Evolutionary conservation across 495 filamentous ascomycete genomes (phyloP).

Genomic region (Penicillium diatomitis): DNA sequence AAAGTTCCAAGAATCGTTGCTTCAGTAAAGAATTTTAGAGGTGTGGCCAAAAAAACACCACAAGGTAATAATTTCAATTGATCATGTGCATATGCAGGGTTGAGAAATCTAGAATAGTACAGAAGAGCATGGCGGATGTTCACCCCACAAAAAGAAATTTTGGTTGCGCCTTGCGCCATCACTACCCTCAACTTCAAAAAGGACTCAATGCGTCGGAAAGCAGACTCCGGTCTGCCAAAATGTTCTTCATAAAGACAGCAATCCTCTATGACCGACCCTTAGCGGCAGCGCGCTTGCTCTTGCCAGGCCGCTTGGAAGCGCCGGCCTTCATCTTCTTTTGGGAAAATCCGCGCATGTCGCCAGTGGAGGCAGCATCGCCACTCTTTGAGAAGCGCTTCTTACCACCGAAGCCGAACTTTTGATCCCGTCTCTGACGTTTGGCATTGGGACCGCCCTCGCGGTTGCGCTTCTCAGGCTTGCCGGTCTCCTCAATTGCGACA

Average conservation of each 20-base stretch:
- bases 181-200: not conserved
- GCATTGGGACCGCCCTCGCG: constrained; percentile 36
- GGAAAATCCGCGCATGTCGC: constrained; percentile 71
- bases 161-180: constrained; percentile 12
- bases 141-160: constrained; percentile 4
- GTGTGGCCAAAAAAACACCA: not conserved
- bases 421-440: constrained; percentile 88
- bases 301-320: constrained; percentile 50
- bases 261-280: constrained; percentile 20
- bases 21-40: not conserved
- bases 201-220: not conserved
- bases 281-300: constrained; percentile 49
- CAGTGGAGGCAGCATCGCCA: constrained; percentile 68
- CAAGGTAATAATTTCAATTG: constrained; percentile 4
- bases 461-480: constrained; percentile 36
- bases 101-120: constrained; percentile 15
- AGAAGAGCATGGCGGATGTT: constrained; percentile 12
- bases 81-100: constrained; percentile 17
- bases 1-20: not conserved
- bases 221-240: too few species aligned
- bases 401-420: constrained; percentile 88
- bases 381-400: constrained; percentile 88
- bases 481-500: constrained; percentile 77
- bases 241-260: not conserved
- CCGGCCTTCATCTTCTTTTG: constrained; percentile 72